Evolutionary conservation across 805 yeast genomes (phyloP).

Genomic region (Wickerhamomyces canadensis): DNA sequence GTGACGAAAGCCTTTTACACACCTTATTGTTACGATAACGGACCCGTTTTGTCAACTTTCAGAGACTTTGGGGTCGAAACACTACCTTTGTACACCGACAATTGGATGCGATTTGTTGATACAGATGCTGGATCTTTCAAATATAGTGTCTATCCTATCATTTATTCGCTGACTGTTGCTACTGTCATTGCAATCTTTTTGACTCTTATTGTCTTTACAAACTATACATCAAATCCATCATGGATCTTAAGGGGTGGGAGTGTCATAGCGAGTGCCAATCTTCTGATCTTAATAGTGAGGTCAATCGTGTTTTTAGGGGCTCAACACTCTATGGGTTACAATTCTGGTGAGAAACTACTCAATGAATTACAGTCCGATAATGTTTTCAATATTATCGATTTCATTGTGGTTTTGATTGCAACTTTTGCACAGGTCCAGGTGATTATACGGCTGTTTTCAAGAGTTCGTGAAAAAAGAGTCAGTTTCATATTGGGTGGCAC

Average conservation of each 20-base stretch:
- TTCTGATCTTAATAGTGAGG: constrained; percentile 43
- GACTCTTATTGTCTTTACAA: constrained; percentile 59
- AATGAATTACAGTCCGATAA: constrained; percentile 37
- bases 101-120: constrained; percentile 44
- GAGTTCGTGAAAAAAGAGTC: constrained; percentile 63
- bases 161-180: constrained; percentile 58
- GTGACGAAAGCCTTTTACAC: constrained; percentile 20
- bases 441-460: constrained; percentile 57
- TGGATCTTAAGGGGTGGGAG: constrained; percentile 45
- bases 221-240: constrained; percentile 59
- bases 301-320: constrained; percentile 39
- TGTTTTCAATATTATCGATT: constrained; percentile 50
- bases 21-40: constrained; percentile 28
- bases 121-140: constrained; percentile 40
- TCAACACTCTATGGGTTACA: constrained; percentile 39
- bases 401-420: constrained; percentile 50
- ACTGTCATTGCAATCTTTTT: constrained; percentile 59
- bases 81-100: constrained; percentile 37
- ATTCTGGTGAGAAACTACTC: constrained; percentile 38
- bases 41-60: constrained; percentile 32
- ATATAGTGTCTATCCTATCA: constrained; percentile 54
- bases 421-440: constrained; percentile 70
- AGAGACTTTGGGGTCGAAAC: constrained; percentile 21
- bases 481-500: constrained; percentile 54
- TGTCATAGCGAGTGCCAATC: constrained; percentile 46